Conservation (phyloP, 805 yeast species). For the Candida nemodendra region DNA sequence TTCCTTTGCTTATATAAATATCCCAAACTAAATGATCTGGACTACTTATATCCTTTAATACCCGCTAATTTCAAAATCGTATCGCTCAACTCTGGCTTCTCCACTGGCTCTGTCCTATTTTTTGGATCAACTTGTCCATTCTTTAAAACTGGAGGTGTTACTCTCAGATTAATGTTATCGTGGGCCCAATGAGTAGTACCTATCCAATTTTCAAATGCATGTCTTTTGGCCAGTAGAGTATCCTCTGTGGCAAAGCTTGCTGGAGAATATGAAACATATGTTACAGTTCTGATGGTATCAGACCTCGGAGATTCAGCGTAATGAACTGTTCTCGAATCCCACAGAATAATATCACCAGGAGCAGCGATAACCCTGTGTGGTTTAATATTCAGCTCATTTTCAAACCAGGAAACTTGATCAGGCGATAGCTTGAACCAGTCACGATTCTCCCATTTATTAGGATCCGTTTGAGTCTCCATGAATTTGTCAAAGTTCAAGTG, state of each 20-base stretch:
- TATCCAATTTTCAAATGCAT: conserved; percentile 22
- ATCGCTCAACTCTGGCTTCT: conserved; percentile 22
- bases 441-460: conserved; percentile 18
- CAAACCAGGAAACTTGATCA: conserved; percentile 14
- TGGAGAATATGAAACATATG: conserved; percentile 31
- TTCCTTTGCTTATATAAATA: no score
- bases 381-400: conserved; percentile 24
- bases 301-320: conserved; percentile 28
- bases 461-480: conserved; percentile 21
- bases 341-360: conserved; percentile 33
- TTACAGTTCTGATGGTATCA: conserved; percentile 26
- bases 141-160: conserved; percentile 3
- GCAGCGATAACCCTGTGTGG: conserved; percentile 26
- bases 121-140: conserved; percentile 25
- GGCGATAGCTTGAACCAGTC: conserved; percentile 20
- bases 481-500: conserved; percentile 22
- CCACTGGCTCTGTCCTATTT: conserved; percentile 23
- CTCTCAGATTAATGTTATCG: conserved; percentile 22
- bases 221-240: conserved; percentile 17
- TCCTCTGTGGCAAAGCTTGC: conserved; percentile 33
- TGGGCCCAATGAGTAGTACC: conserved; percentile 35
- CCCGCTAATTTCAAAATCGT: conserved; percentile 30
- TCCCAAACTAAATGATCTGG: no score
- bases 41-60: no score
- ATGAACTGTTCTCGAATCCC: conserved; percentile 33